These are phyloP conservation scores for Arthroderma sp. DNA, from an alignment of 2,329 filamentous ascomycete genomes.

Conservation along the genomic window DNA sequence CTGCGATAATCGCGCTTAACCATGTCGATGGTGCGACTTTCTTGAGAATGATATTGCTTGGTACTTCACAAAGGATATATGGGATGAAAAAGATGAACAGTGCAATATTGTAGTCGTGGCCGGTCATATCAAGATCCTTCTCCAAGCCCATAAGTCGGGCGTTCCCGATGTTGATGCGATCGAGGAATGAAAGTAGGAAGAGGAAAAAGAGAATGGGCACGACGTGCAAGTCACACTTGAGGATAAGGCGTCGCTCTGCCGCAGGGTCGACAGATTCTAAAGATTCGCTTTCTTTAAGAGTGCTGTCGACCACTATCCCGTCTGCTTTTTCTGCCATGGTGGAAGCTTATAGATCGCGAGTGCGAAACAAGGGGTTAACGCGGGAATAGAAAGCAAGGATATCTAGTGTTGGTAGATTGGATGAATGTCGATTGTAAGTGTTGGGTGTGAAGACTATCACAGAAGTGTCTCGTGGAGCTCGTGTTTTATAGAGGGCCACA, in stretches of 20 bases:
- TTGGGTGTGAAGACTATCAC: no score
- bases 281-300: slow-evolving; percentile 6
- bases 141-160: slow-evolving; percentile 34
- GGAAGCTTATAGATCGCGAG: no score
- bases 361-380: no score
- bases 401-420: no score
- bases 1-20: slow-evolving; percentile 31
- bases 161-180: slow-evolving; percentile 37
- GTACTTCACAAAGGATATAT: slow-evolving; percentile 34
- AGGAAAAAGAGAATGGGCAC: slow-evolving; percentile 36
- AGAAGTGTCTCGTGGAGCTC: no score
- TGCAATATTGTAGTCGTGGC: slow-evolving; percentile 30
- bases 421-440: no score
- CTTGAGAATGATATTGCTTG: slow-evolving; percentile 35
- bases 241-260: slow-evolving; percentile 29
- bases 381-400: no score
- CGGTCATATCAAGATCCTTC: slow-evolving; percentile 30
- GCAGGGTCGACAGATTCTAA: slow-evolving; percentile 10
- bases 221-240: slow-evolving; percentile 37
- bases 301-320: no score
- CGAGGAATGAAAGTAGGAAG: slow-evolving; percentile 33
- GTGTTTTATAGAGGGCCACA: no score
- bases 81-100: slow-evolving; percentile 35
- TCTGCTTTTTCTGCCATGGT: no score
- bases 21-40: slow-evolving; percentile 29